Evolutionary conservation across 2,329 filamentous ascomycete species (phyloP).

Genomic region (Claviceps sp.): DNA sequence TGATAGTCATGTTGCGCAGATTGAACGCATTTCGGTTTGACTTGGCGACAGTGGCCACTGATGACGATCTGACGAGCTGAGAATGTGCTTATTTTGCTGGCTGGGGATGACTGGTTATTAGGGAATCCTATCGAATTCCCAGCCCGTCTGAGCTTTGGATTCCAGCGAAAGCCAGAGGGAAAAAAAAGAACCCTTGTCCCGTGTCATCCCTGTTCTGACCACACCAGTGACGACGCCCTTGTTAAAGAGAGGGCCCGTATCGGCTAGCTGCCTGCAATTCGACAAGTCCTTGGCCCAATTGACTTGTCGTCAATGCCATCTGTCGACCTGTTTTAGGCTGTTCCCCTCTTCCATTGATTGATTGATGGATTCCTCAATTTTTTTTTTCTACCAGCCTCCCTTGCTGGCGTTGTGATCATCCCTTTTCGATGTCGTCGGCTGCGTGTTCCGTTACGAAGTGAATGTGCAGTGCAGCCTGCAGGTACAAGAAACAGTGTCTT

Average conservation of each 20-base stretch:
- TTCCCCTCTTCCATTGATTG: neutral
- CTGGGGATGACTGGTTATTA: neutral
- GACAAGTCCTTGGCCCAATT: conserved; percentile 2
- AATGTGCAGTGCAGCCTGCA: neutral
- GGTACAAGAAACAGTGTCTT: neutral
- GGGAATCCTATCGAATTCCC: conserved; percentile 1
- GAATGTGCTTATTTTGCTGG: neutral
- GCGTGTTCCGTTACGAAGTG: neutral
- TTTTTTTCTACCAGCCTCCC: neutral
- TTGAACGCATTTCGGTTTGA: too few species aligned
- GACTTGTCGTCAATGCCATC: neutral
- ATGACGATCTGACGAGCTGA: too few species aligned
- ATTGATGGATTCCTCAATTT: neutral
- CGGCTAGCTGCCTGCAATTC: neutral
- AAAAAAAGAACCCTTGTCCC: neutral
- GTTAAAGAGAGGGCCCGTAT: neutral
- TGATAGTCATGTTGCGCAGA: too few species aligned
- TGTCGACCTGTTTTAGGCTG: neutral
- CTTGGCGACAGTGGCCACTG: too few species aligned
- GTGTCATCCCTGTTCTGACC: neutral
- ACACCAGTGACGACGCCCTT: neutral
- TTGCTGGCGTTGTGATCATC: neutral
- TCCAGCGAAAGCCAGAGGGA: neutral
- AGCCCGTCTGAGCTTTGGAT: neutral
- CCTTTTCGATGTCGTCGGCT: neutral